phyloP scores from a whole-genome alignment of 2,329 filamentous ascomycete genomes.

The Scedosporium boydii region DNA sequence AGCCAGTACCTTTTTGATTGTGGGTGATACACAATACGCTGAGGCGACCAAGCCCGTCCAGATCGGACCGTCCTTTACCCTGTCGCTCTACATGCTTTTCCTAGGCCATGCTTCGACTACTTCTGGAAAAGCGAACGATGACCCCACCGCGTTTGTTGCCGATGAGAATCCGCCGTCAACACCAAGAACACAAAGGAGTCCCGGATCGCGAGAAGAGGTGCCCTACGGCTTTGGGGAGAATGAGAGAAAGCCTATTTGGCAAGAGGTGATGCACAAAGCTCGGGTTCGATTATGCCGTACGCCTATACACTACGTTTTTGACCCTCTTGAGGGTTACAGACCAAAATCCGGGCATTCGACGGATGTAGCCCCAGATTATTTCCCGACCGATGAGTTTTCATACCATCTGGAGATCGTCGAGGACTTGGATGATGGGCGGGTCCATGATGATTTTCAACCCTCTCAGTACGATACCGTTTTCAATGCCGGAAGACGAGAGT shows the following conservation, averaged over 20 bases:
- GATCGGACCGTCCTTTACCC: conserved; percentile 74
- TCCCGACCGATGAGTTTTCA: conserved; percentile 40
- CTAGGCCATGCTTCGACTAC: conserved; percentile 52
- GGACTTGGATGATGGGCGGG: conserved; percentile 56
- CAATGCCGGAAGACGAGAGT: conserved; percentile 39
- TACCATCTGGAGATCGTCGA: conserved; percentile 79
- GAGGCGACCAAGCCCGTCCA: conserved; percentile 57
- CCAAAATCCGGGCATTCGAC: background rate
- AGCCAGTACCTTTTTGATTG: conserved; percentile 81
- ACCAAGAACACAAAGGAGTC: background rate
- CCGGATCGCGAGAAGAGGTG: background rate
- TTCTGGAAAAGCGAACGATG: background rate
- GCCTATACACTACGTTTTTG: conserved; percentile 35
- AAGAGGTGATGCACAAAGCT: conserved; percentile 92
- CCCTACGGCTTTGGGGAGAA: background rate
- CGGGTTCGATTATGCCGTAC: conserved; percentile 70
- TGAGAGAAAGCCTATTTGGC: conserved; percentile 70
- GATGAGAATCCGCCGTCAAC: background rate
- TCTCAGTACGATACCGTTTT: conserved; percentile 30
- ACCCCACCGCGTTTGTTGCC: background rate
- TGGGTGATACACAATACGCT: conserved; percentile 77
- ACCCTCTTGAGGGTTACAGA: conserved; percentile 18
- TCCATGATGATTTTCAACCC: conserved; percentile 32
- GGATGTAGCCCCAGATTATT: background rate
- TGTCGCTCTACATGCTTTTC: conserved; percentile 95